A percentile compares a stretch with the other conserved stretches of the same genome.
Conservation (phyloP, 2,329 filamentous ascomycete genomes). For the Incumbomyces lentus region DNA sequence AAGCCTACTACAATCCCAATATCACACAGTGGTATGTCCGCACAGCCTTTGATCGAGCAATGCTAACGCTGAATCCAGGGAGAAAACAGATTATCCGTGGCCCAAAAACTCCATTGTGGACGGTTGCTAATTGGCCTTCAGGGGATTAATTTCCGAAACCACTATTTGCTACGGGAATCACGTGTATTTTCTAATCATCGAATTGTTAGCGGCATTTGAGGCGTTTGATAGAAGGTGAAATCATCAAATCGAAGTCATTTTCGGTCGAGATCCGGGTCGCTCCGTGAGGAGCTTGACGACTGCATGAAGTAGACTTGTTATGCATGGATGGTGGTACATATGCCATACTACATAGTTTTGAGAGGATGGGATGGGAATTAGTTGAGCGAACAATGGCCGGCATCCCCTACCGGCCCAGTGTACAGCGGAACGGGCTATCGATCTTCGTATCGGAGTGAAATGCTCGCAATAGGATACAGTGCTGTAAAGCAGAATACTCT, state of each 20-base stretch:
- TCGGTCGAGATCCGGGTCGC: background rate
- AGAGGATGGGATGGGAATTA: no score
- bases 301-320: conserved; percentile 53
- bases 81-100: conserved; percentile 45
- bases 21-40: conserved; percentile 49
- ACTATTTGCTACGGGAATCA: background rate
- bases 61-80: conserved; percentile 25
- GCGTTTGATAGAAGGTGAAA: background rate
- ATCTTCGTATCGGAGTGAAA: no score
- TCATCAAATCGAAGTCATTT: no score
- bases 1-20: conserved; percentile 54
- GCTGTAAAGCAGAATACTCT: background rate
- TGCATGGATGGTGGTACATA: conserved; percentile 6
- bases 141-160: background rate
- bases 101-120: conserved; percentile 53
- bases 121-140: conserved; percentile 34
- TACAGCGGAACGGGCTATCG: no score
- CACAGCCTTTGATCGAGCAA: background rate
- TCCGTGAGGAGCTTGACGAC: conserved; percentile 34
- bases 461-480: background rate
- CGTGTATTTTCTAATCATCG: conserved; percentile 5
- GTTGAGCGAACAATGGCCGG: background rate
- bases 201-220: conserved; percentile 7
- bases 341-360: background rate
- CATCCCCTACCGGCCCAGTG: no score